These are phyloP conservation scores for Penicillium simplicissimum DNA, from an alignment of 495 filamentous ascomycete species.

Conservation along the genomic window DNA sequence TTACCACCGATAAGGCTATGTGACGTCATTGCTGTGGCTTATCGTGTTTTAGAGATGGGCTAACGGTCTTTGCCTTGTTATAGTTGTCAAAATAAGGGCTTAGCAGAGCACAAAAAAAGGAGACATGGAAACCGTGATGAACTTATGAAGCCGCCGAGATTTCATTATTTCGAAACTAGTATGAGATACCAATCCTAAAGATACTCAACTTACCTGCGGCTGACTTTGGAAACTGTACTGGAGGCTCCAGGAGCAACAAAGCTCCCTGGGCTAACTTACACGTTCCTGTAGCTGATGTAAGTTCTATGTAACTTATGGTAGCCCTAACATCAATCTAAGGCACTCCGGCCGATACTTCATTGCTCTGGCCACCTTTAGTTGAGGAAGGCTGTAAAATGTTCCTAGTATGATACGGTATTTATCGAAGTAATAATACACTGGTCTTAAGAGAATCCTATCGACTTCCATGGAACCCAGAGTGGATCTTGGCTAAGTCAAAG, in stretches of 20 bases:
- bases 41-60: neutral
- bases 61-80: neutral
- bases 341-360: neutral
- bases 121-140: neutral
- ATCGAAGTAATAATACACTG: no score
- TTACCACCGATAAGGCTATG: no score
- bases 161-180: neutral
- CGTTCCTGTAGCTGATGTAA: neutral
- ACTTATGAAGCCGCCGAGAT: neutral
- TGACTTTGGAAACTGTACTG: conserved; percentile 3
- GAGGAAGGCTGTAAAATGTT: no score
- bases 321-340: neutral
- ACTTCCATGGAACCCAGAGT: no score
- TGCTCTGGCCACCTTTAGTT: no score
- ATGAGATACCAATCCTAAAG: neutral
- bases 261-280: neutral
- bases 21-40: neutral
- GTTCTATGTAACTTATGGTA: neutral
- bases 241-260: neutral
- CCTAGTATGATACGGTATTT: no score
- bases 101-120: neutral
- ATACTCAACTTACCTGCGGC: neutral
- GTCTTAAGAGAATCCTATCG: no score
- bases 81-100: neutral
- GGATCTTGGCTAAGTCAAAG: no score